These are phyloP conservation scores for Microdochium bolleyi DNA, from an alignment of 2,329 filamentous ascomycete species.

Conservation along the genomic window DNA sequence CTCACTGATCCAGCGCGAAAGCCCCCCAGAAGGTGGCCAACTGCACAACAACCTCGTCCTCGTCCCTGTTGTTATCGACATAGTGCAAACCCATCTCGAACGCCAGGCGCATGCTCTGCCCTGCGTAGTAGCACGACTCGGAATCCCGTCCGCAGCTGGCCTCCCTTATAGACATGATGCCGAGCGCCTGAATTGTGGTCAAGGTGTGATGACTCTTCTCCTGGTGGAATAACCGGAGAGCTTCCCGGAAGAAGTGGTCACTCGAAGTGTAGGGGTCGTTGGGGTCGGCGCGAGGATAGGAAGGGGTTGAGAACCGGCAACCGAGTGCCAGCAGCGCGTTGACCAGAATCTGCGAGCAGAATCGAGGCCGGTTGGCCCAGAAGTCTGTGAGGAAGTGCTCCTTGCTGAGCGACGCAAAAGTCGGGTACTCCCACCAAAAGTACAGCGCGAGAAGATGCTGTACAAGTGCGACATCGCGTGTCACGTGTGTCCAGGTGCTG, in stretches of 20 bases:
- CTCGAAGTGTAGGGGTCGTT: constrained; percentile 58
- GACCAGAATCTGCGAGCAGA: constrained; percentile 60
- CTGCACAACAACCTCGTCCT: constrained; percentile 50
- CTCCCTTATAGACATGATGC: constrained; percentile 69
- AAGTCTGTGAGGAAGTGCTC: constrained; percentile 65
- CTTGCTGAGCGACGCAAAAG: constrained; percentile 64
- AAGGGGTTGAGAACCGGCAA: constrained; percentile 60
- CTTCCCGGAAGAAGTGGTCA: constrained; percentile 68
- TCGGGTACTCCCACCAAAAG: constrained; percentile 71
- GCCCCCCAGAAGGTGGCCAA: constrained; percentile 55
- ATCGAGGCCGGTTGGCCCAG: constrained; percentile 48
- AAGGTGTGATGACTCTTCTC: constrained; percentile 52
- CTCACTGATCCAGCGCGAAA: constrained; percentile 56
- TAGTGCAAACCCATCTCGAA: constrained; percentile 65
- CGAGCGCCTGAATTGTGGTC: constrained; percentile 67
- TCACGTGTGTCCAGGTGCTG: constrained; percentile 53
- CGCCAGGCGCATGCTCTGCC: constrained; percentile 63
- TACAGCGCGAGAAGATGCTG: constrained; percentile 58
- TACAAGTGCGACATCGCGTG: constrained; percentile 48
- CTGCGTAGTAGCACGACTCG: constrained; percentile 64
- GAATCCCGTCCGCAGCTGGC: constrained; percentile 66
- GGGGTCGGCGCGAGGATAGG: constrained; percentile 54
- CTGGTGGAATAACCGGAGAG: constrained; percentile 50
- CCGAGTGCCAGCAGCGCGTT: constrained; percentile 59
- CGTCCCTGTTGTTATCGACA: constrained; percentile 35